A percentile compares a stretch with the other conserved stretches of the same genome.
These are phyloP conservation scores for Geranium brycei DNA, from an alignment of 345 rosid genomes.

Conservation along the genomic window DNA sequence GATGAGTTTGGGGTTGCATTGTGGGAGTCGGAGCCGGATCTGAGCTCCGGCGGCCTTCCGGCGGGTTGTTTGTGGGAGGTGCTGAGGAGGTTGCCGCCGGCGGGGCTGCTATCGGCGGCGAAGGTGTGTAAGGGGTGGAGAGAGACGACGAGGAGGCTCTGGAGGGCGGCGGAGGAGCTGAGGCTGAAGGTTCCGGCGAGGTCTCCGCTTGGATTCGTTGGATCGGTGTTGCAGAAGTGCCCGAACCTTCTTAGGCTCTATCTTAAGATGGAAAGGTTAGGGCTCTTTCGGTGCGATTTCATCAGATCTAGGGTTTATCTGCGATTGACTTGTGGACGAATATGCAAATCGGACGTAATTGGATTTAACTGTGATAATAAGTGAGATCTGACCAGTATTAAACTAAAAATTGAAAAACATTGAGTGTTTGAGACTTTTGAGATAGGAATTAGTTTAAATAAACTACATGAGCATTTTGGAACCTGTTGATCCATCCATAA, in stretches of 20 bases:
- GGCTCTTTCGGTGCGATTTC: conserved; percentile 10
- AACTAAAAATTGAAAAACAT: not conserved
- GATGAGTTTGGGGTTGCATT: conserved; percentile 11
- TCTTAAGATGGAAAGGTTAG: conserved; percentile 78
- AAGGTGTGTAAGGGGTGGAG: conserved; percentile 87
- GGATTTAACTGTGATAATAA: not conserved
- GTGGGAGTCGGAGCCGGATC: conserved; percentile 35
- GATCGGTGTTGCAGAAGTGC: conserved; percentile 78
- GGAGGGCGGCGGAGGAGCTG: conserved; percentile 85
- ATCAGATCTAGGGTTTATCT: conserved; percentile 30
- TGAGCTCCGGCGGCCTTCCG: conserved; percentile 38
- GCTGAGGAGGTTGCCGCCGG: conserved; percentile 62
- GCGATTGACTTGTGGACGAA: conserved; percentile 3
- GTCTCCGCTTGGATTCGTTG: conserved; percentile 64
- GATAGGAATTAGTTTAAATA: not conserved
- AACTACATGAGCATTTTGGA: not conserved
- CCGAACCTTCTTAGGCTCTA: conserved; percentile 53
- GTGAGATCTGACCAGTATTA: no score
- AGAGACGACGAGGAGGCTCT: conserved; percentile 56
- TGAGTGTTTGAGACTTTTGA: no score
- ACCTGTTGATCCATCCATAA: not conserved
- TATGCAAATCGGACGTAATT: not conserved
- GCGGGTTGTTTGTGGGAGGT: conserved; percentile 67
- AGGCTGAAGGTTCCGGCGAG: conserved; percentile 56
- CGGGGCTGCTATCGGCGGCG: conserved; percentile 56